Conservation (phyloP, 1,284 basidiomycete species). For the Mrakiaceae sp. region DNA sequence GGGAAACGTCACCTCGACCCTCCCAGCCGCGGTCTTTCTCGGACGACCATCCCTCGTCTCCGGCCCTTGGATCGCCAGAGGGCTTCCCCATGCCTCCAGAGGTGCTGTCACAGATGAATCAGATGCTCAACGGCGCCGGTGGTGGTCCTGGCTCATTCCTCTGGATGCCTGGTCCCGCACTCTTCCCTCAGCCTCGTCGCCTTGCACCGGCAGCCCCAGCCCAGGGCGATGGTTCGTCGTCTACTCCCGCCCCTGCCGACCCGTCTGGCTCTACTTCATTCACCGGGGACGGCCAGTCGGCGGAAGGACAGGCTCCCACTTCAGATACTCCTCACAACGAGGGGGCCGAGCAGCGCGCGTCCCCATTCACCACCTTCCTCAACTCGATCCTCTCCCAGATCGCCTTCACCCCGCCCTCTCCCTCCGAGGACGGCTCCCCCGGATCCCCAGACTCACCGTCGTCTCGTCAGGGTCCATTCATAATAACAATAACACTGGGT, state of each 20-base stretch:
- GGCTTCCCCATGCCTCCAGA: not conserved
- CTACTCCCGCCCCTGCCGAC: not conserved
- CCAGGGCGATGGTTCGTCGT: not conserved
- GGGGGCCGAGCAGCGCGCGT: no score
- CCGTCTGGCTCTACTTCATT: not conserved
- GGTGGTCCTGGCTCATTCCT: no score
- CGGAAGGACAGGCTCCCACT: no score
- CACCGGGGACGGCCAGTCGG: no score
- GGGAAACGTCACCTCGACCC: no score
- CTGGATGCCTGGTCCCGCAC: not conserved
- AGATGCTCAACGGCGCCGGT: not conserved
- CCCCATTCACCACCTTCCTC: not conserved
- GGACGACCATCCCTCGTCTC: not conserved
- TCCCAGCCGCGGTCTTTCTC: not conserved
- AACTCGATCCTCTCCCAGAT: not conserved
- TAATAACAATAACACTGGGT: constrained; percentile 2
- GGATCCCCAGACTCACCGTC: not conserved
- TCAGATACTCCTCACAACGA: no score
- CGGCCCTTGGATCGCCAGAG: not conserved
- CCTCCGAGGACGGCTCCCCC: not conserved
- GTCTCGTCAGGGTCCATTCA: not conserved
- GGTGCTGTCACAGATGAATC: not conserved
- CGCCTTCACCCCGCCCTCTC: not conserved
- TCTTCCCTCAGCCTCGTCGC: not conserved
- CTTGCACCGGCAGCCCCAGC: not conserved